Base-by-base conservation (phyloP, 495 filamentous ascomycete genomes). In the Neurospora discreta region DNA sequence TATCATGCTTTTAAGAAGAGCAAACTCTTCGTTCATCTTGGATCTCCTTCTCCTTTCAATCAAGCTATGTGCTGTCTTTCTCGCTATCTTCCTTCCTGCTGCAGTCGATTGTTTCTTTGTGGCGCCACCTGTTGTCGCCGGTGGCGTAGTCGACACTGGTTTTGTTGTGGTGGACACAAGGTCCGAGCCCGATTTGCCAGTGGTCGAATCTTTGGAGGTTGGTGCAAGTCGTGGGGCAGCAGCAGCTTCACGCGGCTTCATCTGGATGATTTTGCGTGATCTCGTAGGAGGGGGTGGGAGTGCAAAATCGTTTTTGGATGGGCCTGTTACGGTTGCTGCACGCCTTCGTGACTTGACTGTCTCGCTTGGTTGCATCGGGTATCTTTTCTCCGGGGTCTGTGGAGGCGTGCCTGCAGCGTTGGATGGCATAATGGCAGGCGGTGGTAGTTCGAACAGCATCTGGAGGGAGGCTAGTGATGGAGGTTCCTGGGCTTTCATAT, bases 1-100 rank as follows among this genome's bases (percentile, higher is more conserved):
- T 74, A 99, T 97, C 91, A 99, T 92, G 78, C 91, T 88, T 83
- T 98, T 98, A 72, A 99, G 83, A 18, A 95, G 91, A 1, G 88
- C 90, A 83, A 99, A 99, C 81, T 98, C 95, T 77, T 98, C 95
- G 76, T 99, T 99, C 95, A 99, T 99, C 85, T 98, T 99, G 6
- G 92, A 97, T 68, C 95, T 85, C 74, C 95, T 84, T 68, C 96
- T 83, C 18, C 95, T 87, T 82, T 99, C 95, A 77, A 99, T 99
- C 75, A 98, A 80, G 75, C 93, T 97, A 77, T 99, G 95, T 3
- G 95, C 95, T 2, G 96, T 99, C 80, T 98, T 99, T 74, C 95
- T 87, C 5, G 95, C 94, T 70, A 95, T 96, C 82, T 98, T 99
- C 43, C 92, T 87, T 5, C 93, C 93, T 0, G 94, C 91, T 0